Percentiles rank a stretch among this genome's conserved stretches.
phyloP scores from a whole-genome alignment of 2,329 filamentous ascomycete genomes.

The Coniochaeta ligniaria region DNA sequence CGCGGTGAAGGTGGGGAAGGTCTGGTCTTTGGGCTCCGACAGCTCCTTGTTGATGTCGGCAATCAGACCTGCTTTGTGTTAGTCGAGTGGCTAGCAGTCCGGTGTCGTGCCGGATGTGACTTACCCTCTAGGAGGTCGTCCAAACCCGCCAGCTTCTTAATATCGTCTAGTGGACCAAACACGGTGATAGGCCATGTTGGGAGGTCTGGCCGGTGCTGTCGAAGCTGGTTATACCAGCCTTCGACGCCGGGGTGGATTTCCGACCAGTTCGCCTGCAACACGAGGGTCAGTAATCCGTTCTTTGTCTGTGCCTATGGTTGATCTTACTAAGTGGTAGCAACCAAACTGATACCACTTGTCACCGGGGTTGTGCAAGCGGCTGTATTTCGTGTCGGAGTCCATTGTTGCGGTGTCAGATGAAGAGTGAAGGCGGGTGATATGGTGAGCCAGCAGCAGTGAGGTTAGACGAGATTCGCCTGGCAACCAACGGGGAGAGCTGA shows the following conservation, averaged over 20 bases:
- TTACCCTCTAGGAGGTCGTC: not conserved
- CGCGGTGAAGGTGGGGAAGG: not conserved
- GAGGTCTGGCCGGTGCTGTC: not conserved
- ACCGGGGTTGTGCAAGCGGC: not conserved
- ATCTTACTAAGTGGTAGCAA: not conserved
- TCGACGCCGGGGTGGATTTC: not conserved
- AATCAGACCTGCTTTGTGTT: not conserved
- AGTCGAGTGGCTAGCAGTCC: not conserved
- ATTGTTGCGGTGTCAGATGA: not conserved
- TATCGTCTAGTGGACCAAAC: not conserved
- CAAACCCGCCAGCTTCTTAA: not conserved
- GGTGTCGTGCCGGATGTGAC: not conserved
- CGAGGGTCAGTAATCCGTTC: not conserved
- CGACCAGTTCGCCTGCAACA: not conserved
- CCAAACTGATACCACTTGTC: not conserved
- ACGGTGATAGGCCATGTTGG: not conserved
- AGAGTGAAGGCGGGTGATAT: not conserved
- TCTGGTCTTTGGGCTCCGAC: not conserved
- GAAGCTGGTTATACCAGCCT: not conserved
- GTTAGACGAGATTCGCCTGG: no score
- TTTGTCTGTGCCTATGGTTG: not conserved
- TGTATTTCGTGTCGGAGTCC: not conserved
- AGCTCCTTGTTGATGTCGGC: not conserved
- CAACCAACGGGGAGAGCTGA: no score
- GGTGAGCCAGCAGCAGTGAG: not conserved